Evolutionary conservation across 1,284 basidiomycete genomes (phyloP), one percentile per base, ranked within the genome.

Genomic region (Pseudozyma flocculosa): DNA sequence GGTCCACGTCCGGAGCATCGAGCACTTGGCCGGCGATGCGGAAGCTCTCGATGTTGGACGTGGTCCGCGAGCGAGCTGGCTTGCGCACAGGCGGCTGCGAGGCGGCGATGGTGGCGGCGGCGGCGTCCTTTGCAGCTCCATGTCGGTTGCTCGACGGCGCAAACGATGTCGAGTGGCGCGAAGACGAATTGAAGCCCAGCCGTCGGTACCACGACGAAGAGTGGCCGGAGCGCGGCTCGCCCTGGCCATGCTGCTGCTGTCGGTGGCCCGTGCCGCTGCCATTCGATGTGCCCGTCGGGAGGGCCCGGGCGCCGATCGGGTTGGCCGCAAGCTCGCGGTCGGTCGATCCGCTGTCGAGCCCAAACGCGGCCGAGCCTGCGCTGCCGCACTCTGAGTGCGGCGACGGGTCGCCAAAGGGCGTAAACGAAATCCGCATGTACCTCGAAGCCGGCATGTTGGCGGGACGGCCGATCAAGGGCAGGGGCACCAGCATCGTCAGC

Each of bases 401-500:
- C 36, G 36, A 7, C 8, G 36, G 36, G 43, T 37, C 43, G 19
- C 43, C 54, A 21, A 69, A 69, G 5, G 67, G 67, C 9, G 62
- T 58, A 48, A 69, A 69, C 50, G 57, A 61, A 47, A 69, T 53
- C 9, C 67, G 56, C 42, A 69, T 54, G 40, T 69, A 69, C 3
- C 60, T 51, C 19, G 51, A 45, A 15, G 57, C 52, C 37, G 60
- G 60, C 36, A 48, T 41, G 13, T 49, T 45, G 5, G 37, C 21
- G 2, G 22, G 18, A 14, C 62, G 43, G 2, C 58, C 52, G 9
- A 61, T 48, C 26, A 71, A 46, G 10, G 70, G 69, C 38, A 73
- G 48, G 3, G 71, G 68, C 11, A 73, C 62, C 43, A 71, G 42
- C 71, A 73, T 73, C 18, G 68, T 73, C 45, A 73, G 45, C 14